Percentiles rank a stretch among this genome's conserved stretches.
These are phyloP conservation scores for Wickerhamomyces pijperi DNA, from an alignment of 805 yeast species.

Conservation along the genomic window DNA sequence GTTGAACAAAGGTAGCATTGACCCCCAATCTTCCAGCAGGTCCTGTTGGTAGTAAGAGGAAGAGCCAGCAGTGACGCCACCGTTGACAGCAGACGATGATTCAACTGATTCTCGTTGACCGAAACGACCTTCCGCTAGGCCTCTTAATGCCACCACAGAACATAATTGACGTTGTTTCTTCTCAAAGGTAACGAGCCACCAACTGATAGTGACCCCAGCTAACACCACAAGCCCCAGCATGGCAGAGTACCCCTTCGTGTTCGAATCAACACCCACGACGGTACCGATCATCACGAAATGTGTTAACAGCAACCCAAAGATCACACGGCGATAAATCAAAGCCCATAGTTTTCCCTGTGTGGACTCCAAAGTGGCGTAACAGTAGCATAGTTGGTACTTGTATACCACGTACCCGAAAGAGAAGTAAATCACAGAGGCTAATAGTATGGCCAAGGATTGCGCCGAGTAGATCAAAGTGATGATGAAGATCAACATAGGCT, in stretches of 20 bases:
- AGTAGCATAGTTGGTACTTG: slow-evolving; percentile 82
- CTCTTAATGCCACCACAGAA: slow-evolving; percentile 76
- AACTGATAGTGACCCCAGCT: slow-evolving; percentile 52
- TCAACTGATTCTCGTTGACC: no score
- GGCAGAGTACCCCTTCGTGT: slow-evolving; percentile 67
- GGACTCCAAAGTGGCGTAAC: slow-evolving; percentile 91
- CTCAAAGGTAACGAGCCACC: slow-evolving; percentile 69
- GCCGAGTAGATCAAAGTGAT: slow-evolving; percentile 83
- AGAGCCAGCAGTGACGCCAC: no score
- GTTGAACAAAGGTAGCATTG: neutral
- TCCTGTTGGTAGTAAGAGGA: neutral
- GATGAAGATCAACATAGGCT: slow-evolving; percentile 75
- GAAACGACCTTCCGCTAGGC: no score
- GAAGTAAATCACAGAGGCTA: slow-evolving; percentile 79
- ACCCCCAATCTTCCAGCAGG: neutral
- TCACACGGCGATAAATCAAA: slow-evolving; percentile 68
- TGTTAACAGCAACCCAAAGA: slow-evolving; percentile 70
- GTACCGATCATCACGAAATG: slow-evolving; percentile 93
- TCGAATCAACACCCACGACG: slow-evolving; percentile 36
- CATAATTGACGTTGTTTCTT: slow-evolving; percentile 71
- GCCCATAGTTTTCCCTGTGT: slow-evolving; percentile 93
- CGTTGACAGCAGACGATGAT: no score
- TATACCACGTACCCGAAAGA: slow-evolving; percentile 77
- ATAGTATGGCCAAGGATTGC: slow-evolving; percentile 75
- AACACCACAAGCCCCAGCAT: slow-evolving; percentile 68